These are phyloP conservation scores for Dendrobium chrysotoxum DNA, from an alignment of 106 monocot genomes.

Conservation along the genomic window DNA sequence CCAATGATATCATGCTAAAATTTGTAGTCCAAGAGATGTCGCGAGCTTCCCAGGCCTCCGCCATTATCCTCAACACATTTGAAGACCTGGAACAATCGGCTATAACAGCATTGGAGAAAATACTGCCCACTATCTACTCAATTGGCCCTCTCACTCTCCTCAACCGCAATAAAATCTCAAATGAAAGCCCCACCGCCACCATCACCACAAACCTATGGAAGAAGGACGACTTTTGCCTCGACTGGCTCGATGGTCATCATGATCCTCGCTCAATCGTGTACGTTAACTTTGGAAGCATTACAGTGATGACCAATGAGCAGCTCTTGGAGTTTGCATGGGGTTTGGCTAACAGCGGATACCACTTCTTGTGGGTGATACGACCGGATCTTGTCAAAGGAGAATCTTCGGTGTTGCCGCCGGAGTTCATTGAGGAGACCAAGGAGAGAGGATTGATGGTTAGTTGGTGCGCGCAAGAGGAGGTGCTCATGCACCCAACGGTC, in stretches of 20 bases:
- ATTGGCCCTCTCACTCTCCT: constrained; percentile 1
- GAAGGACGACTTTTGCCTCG: constrained; percentile 8
- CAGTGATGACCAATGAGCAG: constrained; percentile 15
- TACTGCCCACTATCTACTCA: background rate
- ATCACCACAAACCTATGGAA: constrained; percentile 28
- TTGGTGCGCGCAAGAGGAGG: constrained; percentile 47
- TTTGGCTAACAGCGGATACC: constrained; percentile 14
- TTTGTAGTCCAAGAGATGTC: background rate
- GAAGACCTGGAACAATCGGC: background rate
- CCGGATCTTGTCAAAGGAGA: constrained; percentile 34
- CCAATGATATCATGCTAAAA: constrained; percentile 4
- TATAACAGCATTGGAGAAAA: background rate
- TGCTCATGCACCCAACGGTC: constrained; percentile 26
- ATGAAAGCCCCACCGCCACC: background rate
- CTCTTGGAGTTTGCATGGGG: constrained; percentile 38
- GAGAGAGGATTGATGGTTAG: constrained; percentile 25
- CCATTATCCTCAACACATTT: constrained; percentile 10
- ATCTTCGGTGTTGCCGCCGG: background rate
- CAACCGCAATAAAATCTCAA: background rate
- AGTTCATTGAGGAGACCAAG: constrained; percentile 15
- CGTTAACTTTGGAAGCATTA: constrained; percentile 18
- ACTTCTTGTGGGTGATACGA: constrained; percentile 32
- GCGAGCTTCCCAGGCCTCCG: background rate
- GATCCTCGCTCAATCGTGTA: constrained; percentile 4
- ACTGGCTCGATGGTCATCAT: background rate